A percentile compares a stretch with the other conserved stretches of the same genome.
Conservation (phyloP, 352 stramenopile genomes). For the Globisporangium iwayamae region DNA sequence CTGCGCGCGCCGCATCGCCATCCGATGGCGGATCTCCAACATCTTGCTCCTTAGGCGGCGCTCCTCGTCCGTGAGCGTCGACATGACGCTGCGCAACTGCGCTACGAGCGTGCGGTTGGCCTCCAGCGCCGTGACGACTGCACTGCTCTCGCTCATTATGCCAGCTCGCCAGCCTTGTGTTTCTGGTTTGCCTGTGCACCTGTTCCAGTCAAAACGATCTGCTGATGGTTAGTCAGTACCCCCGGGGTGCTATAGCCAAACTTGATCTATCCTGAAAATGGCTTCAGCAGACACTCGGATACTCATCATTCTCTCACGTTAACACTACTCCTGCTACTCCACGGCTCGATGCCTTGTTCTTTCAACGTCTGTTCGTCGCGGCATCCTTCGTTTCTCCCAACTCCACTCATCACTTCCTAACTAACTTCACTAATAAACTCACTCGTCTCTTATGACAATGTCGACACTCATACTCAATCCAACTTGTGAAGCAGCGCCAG, state of each 20-base stretch:
- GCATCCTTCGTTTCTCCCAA: not conserved
- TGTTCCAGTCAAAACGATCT: slow-evolving; percentile 10
- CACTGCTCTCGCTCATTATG: not conserved
- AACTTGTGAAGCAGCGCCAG: slow-evolving; percentile 23
- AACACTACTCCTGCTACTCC: not conserved
- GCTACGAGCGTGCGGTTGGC: slow-evolving; percentile 41
- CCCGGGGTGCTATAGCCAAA: not conserved
- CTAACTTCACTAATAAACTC: slow-evolving; percentile 8
- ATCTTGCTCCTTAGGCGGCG: slow-evolving; percentile 29
- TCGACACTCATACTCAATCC: not conserved
- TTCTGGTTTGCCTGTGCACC: not conserved
- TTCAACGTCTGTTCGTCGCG: not conserved
- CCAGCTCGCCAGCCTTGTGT: too few relatives aligned
- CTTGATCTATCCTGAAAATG: too few relatives aligned
- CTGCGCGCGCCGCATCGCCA: slow-evolving; percentile 49
- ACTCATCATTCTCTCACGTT: too few relatives aligned
- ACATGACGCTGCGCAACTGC: slow-evolving; percentile 33
- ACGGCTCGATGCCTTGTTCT: not conserved
- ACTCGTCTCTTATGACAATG: not conserved
- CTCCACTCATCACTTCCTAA: not conserved
- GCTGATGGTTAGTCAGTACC: too few relatives aligned
- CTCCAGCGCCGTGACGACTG: slow-evolving; percentile 23
- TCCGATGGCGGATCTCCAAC: slow-evolving; percentile 43
- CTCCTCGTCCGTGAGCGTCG: slow-evolving; percentile 36
- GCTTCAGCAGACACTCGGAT: too few relatives aligned